phyloP scores from a whole-genome alignment of 83 land plant species.

The Isoetes engelmannii region DNA sequence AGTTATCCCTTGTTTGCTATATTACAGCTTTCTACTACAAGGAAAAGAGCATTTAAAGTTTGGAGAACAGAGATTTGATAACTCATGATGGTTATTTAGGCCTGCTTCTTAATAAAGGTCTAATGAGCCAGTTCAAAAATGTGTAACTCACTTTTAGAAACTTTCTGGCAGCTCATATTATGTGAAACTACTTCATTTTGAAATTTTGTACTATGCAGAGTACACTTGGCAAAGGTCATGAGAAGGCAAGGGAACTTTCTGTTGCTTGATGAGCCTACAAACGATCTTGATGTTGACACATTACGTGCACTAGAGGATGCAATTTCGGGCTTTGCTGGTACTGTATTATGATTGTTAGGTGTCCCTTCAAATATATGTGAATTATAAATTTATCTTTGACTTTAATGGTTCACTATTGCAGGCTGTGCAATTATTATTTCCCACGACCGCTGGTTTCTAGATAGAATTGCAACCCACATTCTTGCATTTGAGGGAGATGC shows the following conservation, averaged over 20 bases:
- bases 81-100: no score
- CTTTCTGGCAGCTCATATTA: not conserved
- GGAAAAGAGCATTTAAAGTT: no score
- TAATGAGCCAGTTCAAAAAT: no score
- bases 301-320: conserved; percentile 34
- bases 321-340: conserved; percentile 27
- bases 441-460: conserved; percentile 36
- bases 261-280: conserved; percentile 31
- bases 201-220: conserved; percentile 7
- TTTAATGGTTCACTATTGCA: not conserved
- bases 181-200: not conserved
- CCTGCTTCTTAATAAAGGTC: no score
- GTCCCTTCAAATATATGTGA: no score
- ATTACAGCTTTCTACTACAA: no score
- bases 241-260: conserved; percentile 30
- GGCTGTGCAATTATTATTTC: conserved; percentile 32
- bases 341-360: not conserved
- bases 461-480: conserved; percentile 35
- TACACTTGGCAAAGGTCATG: conserved; percentile 32
- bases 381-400: no score
- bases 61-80: no score
- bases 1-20: no score
- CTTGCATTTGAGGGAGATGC: conserved; percentile 34
- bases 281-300: conserved; percentile 33
- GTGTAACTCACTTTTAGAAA: no score